Base-by-base conservation (phyloP, 257 asterid genomes). In the Ehretia macrophylla region DNA sequence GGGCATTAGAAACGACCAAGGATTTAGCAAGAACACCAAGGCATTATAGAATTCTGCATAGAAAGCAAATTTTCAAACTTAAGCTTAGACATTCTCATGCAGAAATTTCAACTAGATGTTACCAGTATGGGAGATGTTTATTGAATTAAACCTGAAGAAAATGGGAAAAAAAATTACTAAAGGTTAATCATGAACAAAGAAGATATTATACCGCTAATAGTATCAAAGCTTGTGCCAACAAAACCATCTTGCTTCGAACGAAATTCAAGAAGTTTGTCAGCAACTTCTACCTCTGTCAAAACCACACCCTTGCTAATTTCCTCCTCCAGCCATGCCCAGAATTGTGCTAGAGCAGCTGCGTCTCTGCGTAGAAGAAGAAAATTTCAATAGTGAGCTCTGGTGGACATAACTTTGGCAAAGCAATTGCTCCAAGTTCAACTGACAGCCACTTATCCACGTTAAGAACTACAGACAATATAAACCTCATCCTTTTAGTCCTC, bases 241-340 rank as follows among this genome's bases (percentile, higher is more conserved):
- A 86, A 93, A 56, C 97, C 97, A 59, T 78, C 83, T 73, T 89
- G 97, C 77, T 62, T 76, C 32, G 96, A 81, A 35, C 97, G 99
- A 72, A 93, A 86, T 68, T 89, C 89, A 69, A 86, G 86, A 76
- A 89, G 96, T 73, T 86, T 80, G 66, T 83, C 87, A 0, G 87
- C 82, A 57, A 81, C 99, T 64, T 88, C 95, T 60, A 86, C 79
- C 80, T 93, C 99, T 22, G 95, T 86, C 70, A 89, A 77, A 62
- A 72, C 52, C 27, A 63, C 83, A 71, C 69, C 83, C 47, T 62
- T 76, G 48, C 64, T 32, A 38, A 93, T 80, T 77, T 86, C 87
- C 55, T 85, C 90, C 83, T 93, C 99, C 68, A 93, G 79, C 96
- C 99, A 93, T 20, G 85, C 81, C 96, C 97, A 93, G 70, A 93